Evolutionary conservation across 495 filamentous ascomycete genomes (phyloP).

Genomic region (Sporormia fimetaria): DNA sequence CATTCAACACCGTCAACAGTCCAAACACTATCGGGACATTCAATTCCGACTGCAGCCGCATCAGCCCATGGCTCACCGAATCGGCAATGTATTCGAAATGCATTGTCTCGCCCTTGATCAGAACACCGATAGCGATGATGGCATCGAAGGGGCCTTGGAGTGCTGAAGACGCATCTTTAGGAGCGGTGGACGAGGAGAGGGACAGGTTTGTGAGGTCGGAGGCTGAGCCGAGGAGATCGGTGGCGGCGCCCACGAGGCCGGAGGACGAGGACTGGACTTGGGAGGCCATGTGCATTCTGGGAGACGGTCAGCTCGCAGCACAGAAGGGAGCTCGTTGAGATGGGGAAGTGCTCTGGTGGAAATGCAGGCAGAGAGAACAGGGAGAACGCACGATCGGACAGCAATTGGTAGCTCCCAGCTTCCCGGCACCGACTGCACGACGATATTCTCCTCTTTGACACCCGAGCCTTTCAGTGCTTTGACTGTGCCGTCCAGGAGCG

Average conservation of each 20-base stretch:
- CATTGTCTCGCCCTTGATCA: slow-evolving; percentile 98
- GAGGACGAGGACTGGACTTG: slow-evolving; percentile 60
- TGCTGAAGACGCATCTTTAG: slow-evolving; percentile 16
- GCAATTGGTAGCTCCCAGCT: slow-evolving; percentile 88
- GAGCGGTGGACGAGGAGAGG: slow-evolving; percentile 41
- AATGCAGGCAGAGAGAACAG: background rate
- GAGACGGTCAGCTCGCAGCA: background rate
- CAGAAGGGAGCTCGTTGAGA: background rate
- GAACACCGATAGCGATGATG: slow-evolving; percentile 84
- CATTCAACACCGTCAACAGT: slow-evolving; percentile 74
- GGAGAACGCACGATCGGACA: slow-evolving; percentile 54
- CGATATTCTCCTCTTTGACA: slow-evolving; percentile 77
- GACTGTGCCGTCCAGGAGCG: slow-evolving; percentile 62
- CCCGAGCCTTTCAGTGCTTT: slow-evolving; percentile 54
- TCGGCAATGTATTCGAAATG: slow-evolving; percentile 98
- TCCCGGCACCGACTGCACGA: slow-evolving; percentile 79
- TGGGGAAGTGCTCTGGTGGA: background rate
- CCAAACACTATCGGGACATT: slow-evolving; percentile 88
- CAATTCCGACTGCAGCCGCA: slow-evolving; percentile 83
- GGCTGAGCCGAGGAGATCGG: slow-evolving; percentile 56
- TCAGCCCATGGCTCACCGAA: slow-evolving; percentile 76
- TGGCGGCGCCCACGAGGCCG: slow-evolving; percentile 53
- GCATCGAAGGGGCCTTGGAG: slow-evolving; percentile 68
- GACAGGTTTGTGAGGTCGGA: slow-evolving; percentile 64
- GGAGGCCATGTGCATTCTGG: slow-evolving; percentile 67